phyloP scores from a whole-genome alignment of 2,329 filamentous ascomycete genomes.

The Thelonectria olida region DNA sequence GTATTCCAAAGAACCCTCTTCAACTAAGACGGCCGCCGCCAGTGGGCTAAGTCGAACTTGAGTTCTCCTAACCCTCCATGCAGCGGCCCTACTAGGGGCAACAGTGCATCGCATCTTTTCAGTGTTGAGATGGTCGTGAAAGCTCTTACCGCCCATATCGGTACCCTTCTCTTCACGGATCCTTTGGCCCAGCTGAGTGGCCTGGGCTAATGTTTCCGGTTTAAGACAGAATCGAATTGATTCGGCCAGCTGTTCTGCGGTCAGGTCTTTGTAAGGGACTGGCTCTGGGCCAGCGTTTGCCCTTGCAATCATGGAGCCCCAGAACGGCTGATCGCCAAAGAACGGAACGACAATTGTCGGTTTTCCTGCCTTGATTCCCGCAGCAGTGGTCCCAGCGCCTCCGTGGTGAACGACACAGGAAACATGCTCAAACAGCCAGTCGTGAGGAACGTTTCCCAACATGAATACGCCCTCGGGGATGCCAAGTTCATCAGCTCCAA shows the following conservation, averaged over 20 bases:
- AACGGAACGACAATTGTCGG: slow-evolving; percentile 88
- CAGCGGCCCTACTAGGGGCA: slow-evolving; percentile 73
- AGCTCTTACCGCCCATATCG: slow-evolving; percentile 71
- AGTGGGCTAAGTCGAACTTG: slow-evolving; percentile 75
- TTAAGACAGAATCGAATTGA: slow-evolving; percentile 70
- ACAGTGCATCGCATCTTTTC: slow-evolving; percentile 76
- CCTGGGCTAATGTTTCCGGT: slow-evolving; percentile 66
- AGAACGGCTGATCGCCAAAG: slow-evolving; percentile 87
- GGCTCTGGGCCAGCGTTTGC: slow-evolving; percentile 78
- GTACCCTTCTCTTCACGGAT: slow-evolving; percentile 74
- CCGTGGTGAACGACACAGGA: slow-evolving; percentile 88
- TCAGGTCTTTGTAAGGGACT: slow-evolving; percentile 74
- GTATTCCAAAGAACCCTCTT: slow-evolving; percentile 71
- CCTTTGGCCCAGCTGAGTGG: slow-evolving; percentile 66
- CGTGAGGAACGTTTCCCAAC: slow-evolving; percentile 86
- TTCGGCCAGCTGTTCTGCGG: slow-evolving; percentile 70
- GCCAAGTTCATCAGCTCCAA: slow-evolving; percentile 75
- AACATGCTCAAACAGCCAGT: slow-evolving; percentile 87
- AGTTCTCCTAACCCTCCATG: slow-evolving; percentile 78
- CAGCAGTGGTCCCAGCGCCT: slow-evolving; percentile 87
- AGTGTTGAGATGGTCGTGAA: slow-evolving; percentile 75
- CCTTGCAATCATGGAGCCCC: slow-evolving; percentile 78
- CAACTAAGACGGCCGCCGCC: slow-evolving; percentile 74
- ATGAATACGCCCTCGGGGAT: slow-evolving; percentile 83
- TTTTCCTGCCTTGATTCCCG: slow-evolving; percentile 81